Base-by-base conservation (phyloP, 2,329 filamentous ascomycete genomes). In the Penicillium verrucosum region DNA sequence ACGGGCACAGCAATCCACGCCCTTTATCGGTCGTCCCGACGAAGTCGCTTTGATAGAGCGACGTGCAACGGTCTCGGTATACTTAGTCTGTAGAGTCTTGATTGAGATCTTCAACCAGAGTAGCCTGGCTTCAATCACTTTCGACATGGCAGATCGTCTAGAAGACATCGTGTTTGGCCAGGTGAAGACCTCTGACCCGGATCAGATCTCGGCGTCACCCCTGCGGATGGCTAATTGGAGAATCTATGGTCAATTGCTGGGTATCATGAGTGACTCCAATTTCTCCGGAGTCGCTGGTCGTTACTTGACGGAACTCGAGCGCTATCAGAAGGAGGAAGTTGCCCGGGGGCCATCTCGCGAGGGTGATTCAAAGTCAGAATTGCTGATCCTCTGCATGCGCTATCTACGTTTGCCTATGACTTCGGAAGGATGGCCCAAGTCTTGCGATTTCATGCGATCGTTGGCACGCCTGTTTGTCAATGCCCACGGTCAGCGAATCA, bases 91-190 rank as follows among this genome's bases (percentile, higher is more conserved):
- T 70, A 86, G 94, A 30, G 93, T 97, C 8, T 79, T 99, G 48
- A 89, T 97, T 54, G 92, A 97, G 72, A 92, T 99, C 47, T 94
- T 97, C 71, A 87, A 88, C 38, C 92, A 97, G 73, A 97, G 91
- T 67, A 92, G 83, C 29, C 78, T 97, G 43, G 82, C 86, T 34
- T 89, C 86, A 21, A 90, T 99, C 63, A 96, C 90, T 6, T 81
- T 86, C 1, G 93, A 97, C 65, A 96, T 97, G 85, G 92, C 95
- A 58, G 90, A 94, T 60, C 93, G 95, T 64, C 81, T 99, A 5
- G 93, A 97, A 71, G 90, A 88, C 61, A 96, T 99, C 58, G 96
- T 99, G 53, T 99, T 97, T 72, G 88, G 88, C n/a, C 94, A 97
- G 72, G 81, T 99, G 10, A 95, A 92, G 69, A 89, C 88, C 44